Conservation (phyloP, 2,329 filamentous ascomycete species). For the Graphilbum sp. region DNA sequence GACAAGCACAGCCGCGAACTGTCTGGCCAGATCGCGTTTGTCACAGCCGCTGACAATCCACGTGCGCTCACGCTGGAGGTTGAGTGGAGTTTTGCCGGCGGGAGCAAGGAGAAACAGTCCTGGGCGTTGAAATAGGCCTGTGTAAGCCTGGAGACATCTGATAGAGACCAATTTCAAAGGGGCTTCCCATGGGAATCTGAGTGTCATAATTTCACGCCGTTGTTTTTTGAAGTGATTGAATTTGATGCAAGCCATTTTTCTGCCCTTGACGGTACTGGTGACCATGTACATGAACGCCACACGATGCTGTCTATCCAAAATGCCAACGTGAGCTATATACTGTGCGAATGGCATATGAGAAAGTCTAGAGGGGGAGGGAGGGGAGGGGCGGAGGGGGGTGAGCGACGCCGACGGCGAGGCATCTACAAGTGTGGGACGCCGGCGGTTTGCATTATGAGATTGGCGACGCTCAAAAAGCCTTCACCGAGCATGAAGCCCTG, state of each 20-base stretch:
- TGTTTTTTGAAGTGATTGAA: too few species aligned
- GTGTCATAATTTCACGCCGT: too few species aligned
- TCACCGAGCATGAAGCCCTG: constrained; percentile 86
- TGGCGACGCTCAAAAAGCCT: constrained; percentile 81
- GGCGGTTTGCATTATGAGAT: constrained; percentile 64
- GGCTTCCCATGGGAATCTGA: too few species aligned
- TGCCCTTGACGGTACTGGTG: too few species aligned
- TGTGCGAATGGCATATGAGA: too few species aligned
- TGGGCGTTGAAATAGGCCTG: constrained; percentile 23
- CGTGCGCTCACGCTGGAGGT: constrained; percentile 49
- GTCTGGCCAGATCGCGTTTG: constrained; percentile 52
- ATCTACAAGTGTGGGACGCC: constrained; percentile 10
- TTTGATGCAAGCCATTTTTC: too few species aligned
- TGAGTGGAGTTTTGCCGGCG: constrained; percentile 30
- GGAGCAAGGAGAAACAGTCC: constrained; percentile 20
- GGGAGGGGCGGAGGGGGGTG: too few species aligned
- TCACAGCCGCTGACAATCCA: constrained; percentile 52
- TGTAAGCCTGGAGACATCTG: too few species aligned
- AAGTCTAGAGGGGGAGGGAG: too few species aligned
- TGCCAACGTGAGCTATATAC: neutral
- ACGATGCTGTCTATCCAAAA: neutral
- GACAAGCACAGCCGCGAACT: constrained; percentile 39
- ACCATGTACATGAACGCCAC: neutral
- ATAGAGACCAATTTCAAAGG: neutral
- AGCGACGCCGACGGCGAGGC: too few species aligned